These are phyloP conservation scores for Pleurotus eryngii DNA, from an alignment of 768 basidiomycete species.

Conservation along the genomic window DNA sequence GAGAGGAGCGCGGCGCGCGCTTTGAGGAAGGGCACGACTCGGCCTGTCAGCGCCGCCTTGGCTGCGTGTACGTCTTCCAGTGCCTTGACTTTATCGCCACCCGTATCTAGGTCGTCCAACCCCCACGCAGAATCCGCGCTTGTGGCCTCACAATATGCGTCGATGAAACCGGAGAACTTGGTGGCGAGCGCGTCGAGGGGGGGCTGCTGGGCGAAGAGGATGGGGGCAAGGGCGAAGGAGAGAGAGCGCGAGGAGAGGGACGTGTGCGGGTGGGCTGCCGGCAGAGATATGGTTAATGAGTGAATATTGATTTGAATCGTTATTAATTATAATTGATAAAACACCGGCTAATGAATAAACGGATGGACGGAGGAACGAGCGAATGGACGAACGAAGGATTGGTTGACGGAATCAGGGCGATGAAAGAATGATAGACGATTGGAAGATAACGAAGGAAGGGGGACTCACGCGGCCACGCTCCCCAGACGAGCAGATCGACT, in stretches of 20 bases:
- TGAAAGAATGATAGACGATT: too few relatives aligned
- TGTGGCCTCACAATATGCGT: conserved; percentile 18
- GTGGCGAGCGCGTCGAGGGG: conserved; percentile 56
- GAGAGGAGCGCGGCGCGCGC: conserved; percentile 44
- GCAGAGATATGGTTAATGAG: neutral
- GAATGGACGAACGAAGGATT: too few relatives aligned
- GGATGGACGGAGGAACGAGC: too few relatives aligned
- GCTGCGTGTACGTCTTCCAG: too few relatives aligned
- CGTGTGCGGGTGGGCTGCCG: conserved; percentile 72
- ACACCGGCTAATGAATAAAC: too few relatives aligned
- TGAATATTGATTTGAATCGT: too few relatives aligned
- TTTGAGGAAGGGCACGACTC: conserved; percentile 65
- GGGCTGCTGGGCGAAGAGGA: conserved; percentile 73
- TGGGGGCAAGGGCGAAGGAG: conserved; percentile 65
- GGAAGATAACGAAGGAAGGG: neutral
- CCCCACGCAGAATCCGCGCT: too few relatives aligned
- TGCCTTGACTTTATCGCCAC: conserved; percentile 22
- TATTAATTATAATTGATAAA: too few relatives aligned
- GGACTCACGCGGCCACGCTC: conserved; percentile 76
- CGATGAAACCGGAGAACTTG: conserved; percentile 66
- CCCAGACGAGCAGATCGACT: conserved; percentile 69
- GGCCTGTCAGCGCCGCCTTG: conserved; percentile 40
- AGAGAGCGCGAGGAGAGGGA: conserved; percentile 56
- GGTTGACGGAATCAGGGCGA: too few relatives aligned
- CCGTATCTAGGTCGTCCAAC: conserved; percentile 17